Conservation (phyloP, 2,329 filamentous ascomycete genomes). For the Leptosphaerulina australis region DNA sequence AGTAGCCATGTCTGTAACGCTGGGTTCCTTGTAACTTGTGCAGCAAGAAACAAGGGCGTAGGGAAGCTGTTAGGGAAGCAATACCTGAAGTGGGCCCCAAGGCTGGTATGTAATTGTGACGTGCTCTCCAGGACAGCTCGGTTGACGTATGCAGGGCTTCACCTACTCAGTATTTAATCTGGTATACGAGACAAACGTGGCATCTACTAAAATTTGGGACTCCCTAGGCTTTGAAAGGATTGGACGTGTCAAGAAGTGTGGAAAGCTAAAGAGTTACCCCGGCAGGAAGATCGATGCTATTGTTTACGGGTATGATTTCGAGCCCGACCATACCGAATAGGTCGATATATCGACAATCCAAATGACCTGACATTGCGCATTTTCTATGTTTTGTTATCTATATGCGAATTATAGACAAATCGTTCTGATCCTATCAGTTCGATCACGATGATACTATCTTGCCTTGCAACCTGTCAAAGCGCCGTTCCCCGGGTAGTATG, state of each 20-base stretch:
- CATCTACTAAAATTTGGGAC: conserved; percentile 61
- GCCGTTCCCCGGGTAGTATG: too few relatives aligned
- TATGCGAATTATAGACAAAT: background rate
- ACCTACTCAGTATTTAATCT: conserved; percentile 88
- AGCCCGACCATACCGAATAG: background rate
- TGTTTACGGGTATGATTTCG: conserved; percentile 21
- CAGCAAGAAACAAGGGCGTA: conserved; percentile 49
- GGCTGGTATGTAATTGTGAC: conserved; percentile 34
- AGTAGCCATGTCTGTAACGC: conserved; percentile 81
- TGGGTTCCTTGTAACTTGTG: conserved; percentile 51
- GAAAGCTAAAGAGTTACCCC: conserved; percentile 16
- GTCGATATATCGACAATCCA: background rate
- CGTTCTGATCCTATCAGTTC: background rate
- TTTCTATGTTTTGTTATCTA: too few relatives aligned
- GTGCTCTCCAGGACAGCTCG: too few relatives aligned
- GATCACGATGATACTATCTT: too few relatives aligned
- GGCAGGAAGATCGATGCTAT: conserved; percentile 19
- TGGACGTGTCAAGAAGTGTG: conserved; percentile 65
- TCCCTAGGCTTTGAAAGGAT: conserved; percentile 81
- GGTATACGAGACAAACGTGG: conserved; percentile 87
- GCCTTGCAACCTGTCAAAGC: too few relatives aligned
- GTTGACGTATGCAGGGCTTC: conserved; percentile 63
- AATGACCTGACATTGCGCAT: too few relatives aligned
- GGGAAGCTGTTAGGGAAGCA: conserved; percentile 51
- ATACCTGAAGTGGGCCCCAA: conserved; percentile 54